Base-by-base conservation (phyloP, 345 rosid species). In the Schrenkiella parvula region DNA sequence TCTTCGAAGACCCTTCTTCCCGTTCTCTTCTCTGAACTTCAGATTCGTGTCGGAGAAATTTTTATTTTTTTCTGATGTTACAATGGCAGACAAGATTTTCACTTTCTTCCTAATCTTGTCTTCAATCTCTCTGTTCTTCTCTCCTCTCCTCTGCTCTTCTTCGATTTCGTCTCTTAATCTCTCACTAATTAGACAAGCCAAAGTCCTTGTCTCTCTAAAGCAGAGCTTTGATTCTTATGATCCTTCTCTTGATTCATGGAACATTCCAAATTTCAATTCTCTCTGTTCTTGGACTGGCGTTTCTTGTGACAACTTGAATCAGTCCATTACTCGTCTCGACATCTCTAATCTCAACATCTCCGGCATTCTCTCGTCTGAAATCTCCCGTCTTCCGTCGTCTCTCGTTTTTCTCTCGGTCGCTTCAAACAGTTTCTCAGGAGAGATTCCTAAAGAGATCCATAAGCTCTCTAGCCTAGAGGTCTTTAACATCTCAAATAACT, bases 401-500 rank as follows among this genome's bases (percentile, higher is more conserved):
- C 88, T 88, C 2, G 81, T 70, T 46, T 65, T 23, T 29, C 81
- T 88, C 23, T 83, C 87, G 0, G 77, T 85, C 18, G 47, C 89
- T 0, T 83, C 76, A 41, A 88, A 88, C 72, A 79, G 68, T 58
- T 80, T 92, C 74, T 80, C 88, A 0, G 95, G 93, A 1, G 64
- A 73, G 50, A 63, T 84, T 28, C 83, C 87, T 4, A 50, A 35
- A 39, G 77, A 75, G 26, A 72, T 86, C 23, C 66, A 71, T 50
- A 76, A 73, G 31, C 78, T 85, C 46, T 60, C 65, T 1, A 64
- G 55, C 47, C 95, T 93, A 10, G 81, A 74, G 68, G 80, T 85
- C 51, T 82, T 91, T n/a, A 91, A 93, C 81, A 73, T 93, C 72
- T 89, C 96, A 18, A 83, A 60, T 71, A 93, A 89, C 69, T 77